Base-by-base conservation (phyloP, 2,329 filamentous ascomycete species). In the Pseudogymnoascus sp. region DNA sequence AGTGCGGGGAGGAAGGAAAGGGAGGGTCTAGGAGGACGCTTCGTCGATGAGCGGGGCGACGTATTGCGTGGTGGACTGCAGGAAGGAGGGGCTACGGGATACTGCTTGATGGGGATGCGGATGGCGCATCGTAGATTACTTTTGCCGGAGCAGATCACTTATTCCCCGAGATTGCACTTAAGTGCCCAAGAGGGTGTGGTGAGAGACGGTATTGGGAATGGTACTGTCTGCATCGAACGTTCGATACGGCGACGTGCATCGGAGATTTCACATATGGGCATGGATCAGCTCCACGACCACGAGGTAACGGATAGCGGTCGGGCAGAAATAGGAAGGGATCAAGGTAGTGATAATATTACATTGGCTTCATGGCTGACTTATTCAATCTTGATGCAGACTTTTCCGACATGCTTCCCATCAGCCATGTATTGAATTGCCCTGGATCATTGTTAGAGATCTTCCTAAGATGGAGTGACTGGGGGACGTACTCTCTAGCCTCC, bases 381-480 rank as follows among this genome's bases (percentile, higher is more conserved):
- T 2, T 67, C 65, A 36, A 72, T 71, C 64, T 69, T 76, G 64
- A 81, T 75, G 11, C 72, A 68, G 62, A 81, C 65, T 69, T 82
- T 82, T 41, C 79, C 79, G 65, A 81, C 76, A 68, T 82, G 79
- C 66, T 79, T 81, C 67, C 79, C 76, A 38, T 75, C 77, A 76
- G 74, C 80, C 75, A 79, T 76, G 63, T 82, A 79, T 62, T 82
- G 73, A 67, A 79, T 82, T 1, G 79, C 80, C 60, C 61, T 80
- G 45, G 30, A 25, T 22, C 4, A 19, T 28, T 11, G 7, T 64
- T 52, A 61, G 61, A 30, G 11, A 33, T n/a, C 11, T 6, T n/a
- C 45, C 14, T 30, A 14, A 23, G 22, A 60, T 19, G 38, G 14
- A 28, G 19, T 58, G 59, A 52, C 39, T 58, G 60, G n/a, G 59